Evolutionary conservation across 495 filamentous ascomycete genomes (phyloP), one percentile per base, ranked within the genome.

Genomic region (Penicillium desertorum): DNA sequence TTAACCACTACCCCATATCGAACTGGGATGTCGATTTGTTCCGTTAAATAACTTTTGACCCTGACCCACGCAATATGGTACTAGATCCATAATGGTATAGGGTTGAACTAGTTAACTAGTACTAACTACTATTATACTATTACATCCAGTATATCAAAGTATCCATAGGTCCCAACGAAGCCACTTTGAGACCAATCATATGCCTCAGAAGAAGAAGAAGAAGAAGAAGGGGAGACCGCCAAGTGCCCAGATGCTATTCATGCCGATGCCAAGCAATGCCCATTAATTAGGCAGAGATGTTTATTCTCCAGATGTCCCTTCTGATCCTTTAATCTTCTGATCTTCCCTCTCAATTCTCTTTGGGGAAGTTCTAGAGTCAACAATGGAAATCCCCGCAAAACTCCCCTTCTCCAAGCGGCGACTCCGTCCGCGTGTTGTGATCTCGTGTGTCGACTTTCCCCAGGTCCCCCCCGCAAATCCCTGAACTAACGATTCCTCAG

Each of bases 371-470:
- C n/a, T 39, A 6, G 12, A 17, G 14, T 37, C 54, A 39, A 44
- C 19, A 75, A 76, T 76, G 74, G 71, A 72, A 58, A 52, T 77
- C 51, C 75, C 74, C 27, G 59, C 69, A 50, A 80, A 79, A 56
- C 62, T 81, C 56, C 78, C 77, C 16, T 82, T 83, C 63, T 80
- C 80, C 2, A 82, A 81, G 66, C 77, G 78, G 51, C 71, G 69
- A 41, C 66, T 83, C 30, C 71, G 73, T 45, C 76, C 75, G 66
- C 77, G 74, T 49, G 72, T 81, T 45, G 64, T 83, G n/a, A 72
- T 82, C 47, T 82, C 80, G 80, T 83, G 63, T 51, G 80, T 73
- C 20, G 43, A 20, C 41, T 42, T 52, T 45, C 51, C 34, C 48
- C 49, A 16, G 48, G 5, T 39, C n/a, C n/a, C 16, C 16, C 27